A percentile compares a stretch with the other conserved stretches of the same genome.
These are phyloP conservation scores for Anthracocystis walkeri DNA, from an alignment of 1,284 basidiomycete genomes.

Conservation along the genomic window DNA sequence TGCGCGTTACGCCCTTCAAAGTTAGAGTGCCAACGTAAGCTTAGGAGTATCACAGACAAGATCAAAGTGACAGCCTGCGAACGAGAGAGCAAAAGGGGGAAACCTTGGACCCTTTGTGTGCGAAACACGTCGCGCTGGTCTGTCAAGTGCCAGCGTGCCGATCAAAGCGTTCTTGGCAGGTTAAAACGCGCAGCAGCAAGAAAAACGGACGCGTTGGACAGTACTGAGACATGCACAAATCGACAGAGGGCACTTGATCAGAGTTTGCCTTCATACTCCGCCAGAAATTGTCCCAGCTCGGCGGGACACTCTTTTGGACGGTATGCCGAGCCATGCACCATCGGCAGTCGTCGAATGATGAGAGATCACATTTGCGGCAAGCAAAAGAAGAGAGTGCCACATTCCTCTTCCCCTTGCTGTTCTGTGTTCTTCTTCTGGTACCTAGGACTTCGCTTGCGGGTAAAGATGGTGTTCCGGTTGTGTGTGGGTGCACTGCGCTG, in stretches of 20 bases:
- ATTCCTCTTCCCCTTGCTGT: background rate
- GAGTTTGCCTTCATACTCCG: background rate
- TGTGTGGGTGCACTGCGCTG: background rate
- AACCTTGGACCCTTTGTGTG: background rate
- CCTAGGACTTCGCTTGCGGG: background rate
- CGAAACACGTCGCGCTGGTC: background rate
- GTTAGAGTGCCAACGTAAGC: no score
- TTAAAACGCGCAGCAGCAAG: background rate
- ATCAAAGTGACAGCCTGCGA: background rate
- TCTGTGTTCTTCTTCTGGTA: background rate
- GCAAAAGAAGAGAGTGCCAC: background rate
- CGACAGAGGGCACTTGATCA: background rate
- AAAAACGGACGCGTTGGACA: background rate
- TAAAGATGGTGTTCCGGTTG: background rate
- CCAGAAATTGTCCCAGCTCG: slow-evolving; percentile 7
- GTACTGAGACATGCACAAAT: slow-evolving; percentile 2
- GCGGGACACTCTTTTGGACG: slow-evolving; percentile 1
- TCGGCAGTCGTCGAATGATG: background rate
- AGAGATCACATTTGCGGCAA: background rate
- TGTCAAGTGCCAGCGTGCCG: background rate
- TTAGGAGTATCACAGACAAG: no score
- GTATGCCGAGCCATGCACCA: slow-evolving; percentile 2
- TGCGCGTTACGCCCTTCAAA: no score
- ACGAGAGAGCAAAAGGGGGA: background rate
- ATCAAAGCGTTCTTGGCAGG: slow-evolving; percentile 2